A percentile compares a stretch with the other conserved stretches of the same genome.
These are phyloP conservation scores for Cerioporus squamosus DNA, from an alignment of 1,284 basidiomycete genomes.

Conservation along the genomic window DNA sequence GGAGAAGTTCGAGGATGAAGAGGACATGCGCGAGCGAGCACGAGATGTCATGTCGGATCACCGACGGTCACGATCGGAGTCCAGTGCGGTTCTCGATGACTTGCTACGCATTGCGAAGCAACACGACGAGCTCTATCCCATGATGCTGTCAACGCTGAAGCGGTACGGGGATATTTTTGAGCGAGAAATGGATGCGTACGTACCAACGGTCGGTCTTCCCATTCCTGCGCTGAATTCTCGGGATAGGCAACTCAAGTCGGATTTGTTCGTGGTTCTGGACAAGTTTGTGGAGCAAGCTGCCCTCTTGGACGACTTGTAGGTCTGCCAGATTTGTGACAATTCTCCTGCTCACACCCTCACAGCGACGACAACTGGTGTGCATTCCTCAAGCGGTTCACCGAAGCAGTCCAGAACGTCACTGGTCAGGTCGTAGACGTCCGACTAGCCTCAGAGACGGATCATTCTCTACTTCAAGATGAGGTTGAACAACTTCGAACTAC, in stretches of 20 bases:
- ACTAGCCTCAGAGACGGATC: constrained; percentile 44
- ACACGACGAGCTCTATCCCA: constrained; percentile 59
- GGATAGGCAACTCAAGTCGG: constrained; percentile 64
- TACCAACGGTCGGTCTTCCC: constrained; percentile 12
- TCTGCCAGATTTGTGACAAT: constrained; percentile 9
- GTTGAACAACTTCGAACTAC: constrained; percentile 61
- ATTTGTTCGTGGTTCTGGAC: constrained; percentile 64
- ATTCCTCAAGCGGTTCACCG: constrained; percentile 65
- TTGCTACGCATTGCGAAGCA: constrained; percentile 60
- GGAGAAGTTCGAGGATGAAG: constrained; percentile 89
- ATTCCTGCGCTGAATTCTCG: neutral
- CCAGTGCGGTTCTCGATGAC: constrained; percentile 56
- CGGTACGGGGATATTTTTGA: constrained; percentile 61
- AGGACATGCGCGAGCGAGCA: constrained; percentile 75
- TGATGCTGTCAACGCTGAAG: constrained; percentile 58
- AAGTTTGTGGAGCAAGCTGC: constrained; percentile 72
- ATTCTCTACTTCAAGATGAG: constrained; percentile 59
- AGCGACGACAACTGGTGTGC: constrained; percentile 69
- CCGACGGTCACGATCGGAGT: constrained; percentile 47
- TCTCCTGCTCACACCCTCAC: constrained; percentile 1
- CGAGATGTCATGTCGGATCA: constrained; percentile 47
- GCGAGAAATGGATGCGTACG: constrained; percentile 65
- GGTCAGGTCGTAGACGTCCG: constrained; percentile 65
- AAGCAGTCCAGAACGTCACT: constrained; percentile 71
- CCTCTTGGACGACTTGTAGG: constrained; percentile 66